Evolutionary conservation across 2,329 filamentous ascomycete genomes (phyloP).

Genomic region (Colletotrichum sp.): DNA sequence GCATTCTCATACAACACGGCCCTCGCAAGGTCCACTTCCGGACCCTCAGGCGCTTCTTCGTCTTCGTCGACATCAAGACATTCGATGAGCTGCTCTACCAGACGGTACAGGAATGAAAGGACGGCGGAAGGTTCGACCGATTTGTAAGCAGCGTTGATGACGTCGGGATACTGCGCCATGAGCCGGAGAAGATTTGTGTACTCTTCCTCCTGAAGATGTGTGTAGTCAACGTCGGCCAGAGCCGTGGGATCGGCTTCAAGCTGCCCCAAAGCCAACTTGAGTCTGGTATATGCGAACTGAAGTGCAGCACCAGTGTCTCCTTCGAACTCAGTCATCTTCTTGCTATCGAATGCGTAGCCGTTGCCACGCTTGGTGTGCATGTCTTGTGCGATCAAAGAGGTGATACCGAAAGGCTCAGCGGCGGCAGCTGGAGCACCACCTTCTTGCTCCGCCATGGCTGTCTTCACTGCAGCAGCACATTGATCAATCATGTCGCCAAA

Average conservation of each 20-base stretch:
- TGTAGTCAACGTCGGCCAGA: slow-evolving; percentile 18
- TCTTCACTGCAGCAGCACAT: slow-evolving; percentile 44
- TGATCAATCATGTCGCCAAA: slow-evolving; percentile 61
- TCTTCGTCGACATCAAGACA: slow-evolving; percentile 12
- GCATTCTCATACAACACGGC: slow-evolving; percentile 67
- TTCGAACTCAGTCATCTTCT: slow-evolving; percentile 74
- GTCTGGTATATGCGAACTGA: slow-evolving; percentile 72
- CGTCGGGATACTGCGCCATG: slow-evolving; percentile 69
- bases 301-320: slow-evolving; percentile 77
- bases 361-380: slow-evolving; percentile 29
- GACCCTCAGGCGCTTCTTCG: slow-evolving; percentile 32
- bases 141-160: slow-evolving; percentile 66
- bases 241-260: slow-evolving; percentile 17
- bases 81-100: neutral
- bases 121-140: slow-evolving; percentile 71
- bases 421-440: slow-evolving; percentile 64
- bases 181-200: slow-evolving; percentile 64
- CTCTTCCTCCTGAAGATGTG: slow-evolving; percentile 39
- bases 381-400: slow-evolving; percentile 67
- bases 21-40: slow-evolving; percentile 61
- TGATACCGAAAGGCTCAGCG: slow-evolving; percentile 71
- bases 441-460: slow-evolving; percentile 75
- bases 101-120: slow-evolving; percentile 59
- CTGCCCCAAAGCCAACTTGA: slow-evolving; percentile 49
- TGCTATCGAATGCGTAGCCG: slow-evolving; percentile 24